phyloP scores from a whole-genome alignment of 2,329 filamentous ascomycete species.

The Orbilia blumenaviensis region DNA sequence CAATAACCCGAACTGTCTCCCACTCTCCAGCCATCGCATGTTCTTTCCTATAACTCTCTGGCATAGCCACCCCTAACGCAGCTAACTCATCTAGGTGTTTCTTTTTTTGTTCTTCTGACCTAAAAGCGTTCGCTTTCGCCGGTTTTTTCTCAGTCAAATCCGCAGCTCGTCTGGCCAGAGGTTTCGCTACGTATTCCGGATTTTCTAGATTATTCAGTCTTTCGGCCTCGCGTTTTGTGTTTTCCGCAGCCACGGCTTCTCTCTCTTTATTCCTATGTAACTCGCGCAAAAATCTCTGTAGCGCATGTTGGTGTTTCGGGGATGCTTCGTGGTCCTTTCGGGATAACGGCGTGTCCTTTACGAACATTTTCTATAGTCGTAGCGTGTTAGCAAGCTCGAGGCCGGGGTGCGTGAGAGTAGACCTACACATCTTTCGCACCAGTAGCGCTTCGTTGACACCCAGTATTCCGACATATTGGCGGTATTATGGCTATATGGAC shows the following conservation, averaged over 20 bases:
- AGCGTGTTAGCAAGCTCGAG: constrained; percentile 7
- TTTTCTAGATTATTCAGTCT: constrained; percentile 73
- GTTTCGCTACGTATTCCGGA: constrained; percentile 57
- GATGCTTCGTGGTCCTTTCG: constrained; percentile 88
- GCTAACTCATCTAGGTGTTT: constrained; percentile 85
- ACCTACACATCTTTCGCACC: constrained; percentile 88
- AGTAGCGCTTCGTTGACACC: constrained; percentile 97
- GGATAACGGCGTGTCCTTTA: constrained; percentile 92
- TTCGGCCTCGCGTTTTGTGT: constrained; percentile 83
- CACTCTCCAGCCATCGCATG: constrained; percentile 91
- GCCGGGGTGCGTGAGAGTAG: not conserved
- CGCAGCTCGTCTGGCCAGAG: constrained; percentile 62
- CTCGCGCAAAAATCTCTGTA: constrained; percentile 89
- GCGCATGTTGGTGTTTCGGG: constrained; percentile 80
- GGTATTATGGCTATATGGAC: not conserved
- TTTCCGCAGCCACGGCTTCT: constrained; percentile 80
- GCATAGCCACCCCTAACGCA: constrained; percentile 84
- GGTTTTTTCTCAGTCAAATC: constrained; percentile 64
- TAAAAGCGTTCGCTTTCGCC: constrained; percentile 16
- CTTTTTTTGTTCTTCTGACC: constrained; percentile 70
- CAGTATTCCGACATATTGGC: constrained; percentile 89
- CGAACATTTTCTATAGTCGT: constrained; percentile 69
- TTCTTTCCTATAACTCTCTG: constrained; percentile 77
- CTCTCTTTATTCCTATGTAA: constrained; percentile 85
- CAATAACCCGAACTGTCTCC: constrained; percentile 73